Evolutionary conservation across 176 grass and related monocot genomes (phyloP), one percentile per base, ranked within the genome.

Genomic region (Carex parvula): DNA sequence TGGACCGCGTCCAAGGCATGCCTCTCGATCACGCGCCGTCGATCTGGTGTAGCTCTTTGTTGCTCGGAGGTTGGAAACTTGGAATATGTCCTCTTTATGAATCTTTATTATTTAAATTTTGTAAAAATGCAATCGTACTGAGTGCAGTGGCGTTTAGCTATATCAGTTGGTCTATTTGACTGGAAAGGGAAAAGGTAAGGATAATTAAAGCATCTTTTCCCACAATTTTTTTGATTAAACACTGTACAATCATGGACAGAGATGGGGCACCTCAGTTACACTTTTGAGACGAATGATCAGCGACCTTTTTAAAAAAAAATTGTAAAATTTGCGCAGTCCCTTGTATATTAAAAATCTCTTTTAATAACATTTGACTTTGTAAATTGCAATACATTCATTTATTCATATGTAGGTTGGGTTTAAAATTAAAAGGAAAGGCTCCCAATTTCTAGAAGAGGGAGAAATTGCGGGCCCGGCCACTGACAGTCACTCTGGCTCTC

Each of bases 381-480:
- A 54, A 26, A 21, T 75, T 29, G 30, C 18, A 46, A 46, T 11
- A 46, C 15, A 82, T 44, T 24, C 18, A 64, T 24, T 67, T 29
- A 30, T 79, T 59, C 21, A 56, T 61, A 67, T 78, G 44, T 66
- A 89, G 88, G 53, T 86, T 18, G 46, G 46, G 16, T 18, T 10
- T 33, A 42, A 53, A 62, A 15, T 83, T 26, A 86, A 57, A 65
- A 86, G 87, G 67, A 89, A 82, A 78, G 70, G 60, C 26, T 75
- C 84, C 70, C 79, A 84, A 30, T 86, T 79, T 78, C 84, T 89
- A 44, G 88, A 89, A 67, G 37, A 82, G 60, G 66, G 80, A 82
- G 61, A 82, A 50, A 83, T 62, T 84, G 39, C 14, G 14, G 60
- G 64, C 35, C 8, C 77, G 1, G 37, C 79, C 42, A 39, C 48